These are phyloP conservation scores for Lasiosphaeriaceae sp. DNA, from an alignment of 495 filamentous ascomycete species.

Conservation along the genomic window DNA sequence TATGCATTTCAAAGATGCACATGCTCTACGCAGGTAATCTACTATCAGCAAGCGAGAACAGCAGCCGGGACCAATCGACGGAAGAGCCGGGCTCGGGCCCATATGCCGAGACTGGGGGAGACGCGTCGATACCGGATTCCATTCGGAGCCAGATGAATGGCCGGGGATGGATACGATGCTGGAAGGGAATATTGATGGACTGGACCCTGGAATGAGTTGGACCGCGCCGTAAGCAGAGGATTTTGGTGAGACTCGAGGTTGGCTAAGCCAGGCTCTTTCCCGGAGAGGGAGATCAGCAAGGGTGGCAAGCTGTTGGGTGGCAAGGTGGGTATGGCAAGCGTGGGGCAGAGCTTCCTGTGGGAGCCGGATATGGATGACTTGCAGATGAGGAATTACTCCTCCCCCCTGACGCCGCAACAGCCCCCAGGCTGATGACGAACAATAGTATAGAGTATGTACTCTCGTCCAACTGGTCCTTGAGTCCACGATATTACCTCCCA, in stretches of 20 bases:
- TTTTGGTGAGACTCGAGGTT: no score
- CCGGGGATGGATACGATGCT: neutral
- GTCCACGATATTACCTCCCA: no score
- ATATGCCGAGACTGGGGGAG: neutral
- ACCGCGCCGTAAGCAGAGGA: neutral
- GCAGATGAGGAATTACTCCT: neutral
- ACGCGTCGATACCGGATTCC: neutral
- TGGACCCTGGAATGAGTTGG: neutral
- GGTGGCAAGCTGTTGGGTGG: neutral
- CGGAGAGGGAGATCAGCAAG: no score
- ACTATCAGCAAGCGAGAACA: conserved; percentile 5
- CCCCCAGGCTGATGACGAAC: neutral
- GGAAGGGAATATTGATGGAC: neutral
- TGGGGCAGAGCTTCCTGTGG: neutral
- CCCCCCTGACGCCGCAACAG: neutral
- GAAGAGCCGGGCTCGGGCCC: neutral
- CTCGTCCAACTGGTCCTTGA: neutral
- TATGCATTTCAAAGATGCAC: neutral
- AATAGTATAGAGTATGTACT: no score
- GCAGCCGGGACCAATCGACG: conserved; percentile 6
- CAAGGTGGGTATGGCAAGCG: neutral
- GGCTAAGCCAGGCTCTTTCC: no score
- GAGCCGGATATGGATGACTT: neutral
- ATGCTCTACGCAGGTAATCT: conserved; percentile 12
- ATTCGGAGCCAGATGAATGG: neutral